Percentiles rank a stretch among this genome's conserved stretches.
phyloP scores from a whole-genome alignment of 495 filamentous ascomycete species.

The Tuber melanosporum region DNA sequence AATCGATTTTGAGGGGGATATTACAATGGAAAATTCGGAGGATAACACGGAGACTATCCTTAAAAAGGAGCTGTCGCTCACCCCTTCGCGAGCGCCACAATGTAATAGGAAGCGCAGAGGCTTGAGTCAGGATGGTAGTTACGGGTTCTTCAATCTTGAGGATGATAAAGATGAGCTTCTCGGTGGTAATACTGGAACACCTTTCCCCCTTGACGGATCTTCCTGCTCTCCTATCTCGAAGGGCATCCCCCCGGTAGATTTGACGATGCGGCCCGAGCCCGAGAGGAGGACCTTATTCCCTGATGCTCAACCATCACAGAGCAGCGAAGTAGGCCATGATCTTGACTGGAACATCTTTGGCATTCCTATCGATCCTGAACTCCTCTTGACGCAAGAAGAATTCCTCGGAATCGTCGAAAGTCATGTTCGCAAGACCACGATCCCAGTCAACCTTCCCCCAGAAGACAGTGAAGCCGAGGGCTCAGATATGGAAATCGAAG shows the following conservation, averaged over 20 bases:
- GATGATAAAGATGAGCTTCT: constrained; percentile 19
- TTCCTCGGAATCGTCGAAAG: constrained; percentile 23
- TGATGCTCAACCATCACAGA: neutral
- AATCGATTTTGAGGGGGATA: constrained; percentile 7
- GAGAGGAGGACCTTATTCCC: constrained; percentile 23
- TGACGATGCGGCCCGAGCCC: neutral
- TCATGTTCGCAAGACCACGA: constrained; percentile 11
- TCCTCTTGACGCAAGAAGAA: constrained; percentile 21
- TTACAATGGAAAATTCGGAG: constrained; percentile 14
- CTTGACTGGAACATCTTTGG: constrained; percentile 1
- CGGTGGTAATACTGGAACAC: neutral
- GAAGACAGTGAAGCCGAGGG: constrained; percentile 22
- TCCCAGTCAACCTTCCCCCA: constrained; percentile 35
- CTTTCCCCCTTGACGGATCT: constrained; percentile 2
- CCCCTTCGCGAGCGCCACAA: constrained; percentile 2
- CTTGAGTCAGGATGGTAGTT: constrained; percentile 12
- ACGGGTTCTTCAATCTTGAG: constrained; percentile 23
- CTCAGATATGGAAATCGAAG: neutral
- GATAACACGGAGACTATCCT: constrained; percentile 4
- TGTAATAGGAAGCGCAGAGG: constrained; percentile 11
- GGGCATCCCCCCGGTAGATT: neutral
- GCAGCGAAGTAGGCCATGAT: neutral
- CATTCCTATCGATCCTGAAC: constrained; percentile 38
- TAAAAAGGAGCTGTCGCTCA: constrained; percentile 15
- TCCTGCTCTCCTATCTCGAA: neutral